A percentile compares a stretch with the other conserved stretches of the same genome.
These are phyloP conservation scores for Candida pseudofarinosa DNA, from an alignment of 805 yeast species.

Conservation along the genomic window DNA sequence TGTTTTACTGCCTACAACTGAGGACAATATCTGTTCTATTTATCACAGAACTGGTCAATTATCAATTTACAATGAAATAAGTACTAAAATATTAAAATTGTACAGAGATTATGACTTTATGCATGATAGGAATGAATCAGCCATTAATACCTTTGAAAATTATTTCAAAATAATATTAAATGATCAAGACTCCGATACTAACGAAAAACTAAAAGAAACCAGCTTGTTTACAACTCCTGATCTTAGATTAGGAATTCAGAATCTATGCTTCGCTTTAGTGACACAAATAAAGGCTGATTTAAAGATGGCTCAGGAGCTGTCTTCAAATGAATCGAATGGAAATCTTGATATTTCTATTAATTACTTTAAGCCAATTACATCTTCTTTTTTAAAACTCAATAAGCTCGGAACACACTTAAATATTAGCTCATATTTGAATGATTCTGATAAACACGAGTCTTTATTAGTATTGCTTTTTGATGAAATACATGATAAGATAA, in stretches of 20 bases:
- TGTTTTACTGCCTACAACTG: conserved; percentile 13
- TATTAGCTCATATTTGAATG: conserved; percentile 17
- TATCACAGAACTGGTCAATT: conserved; percentile 22
- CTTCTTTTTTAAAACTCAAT: conserved; percentile 20
- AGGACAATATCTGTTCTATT: conserved; percentile 16
- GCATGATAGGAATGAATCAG: neutral
- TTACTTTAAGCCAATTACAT: conserved; percentile 10
- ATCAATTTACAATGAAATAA: conserved; percentile 24
- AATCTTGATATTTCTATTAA: conserved; percentile 14
- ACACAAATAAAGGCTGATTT: conserved; percentile 15
- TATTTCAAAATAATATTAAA: conserved; percentile 11
- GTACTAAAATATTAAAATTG: conserved; percentile 19
- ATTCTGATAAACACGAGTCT: neutral
- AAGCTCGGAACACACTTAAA: conserved; percentile 23
- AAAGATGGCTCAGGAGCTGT: conserved; percentile 1
- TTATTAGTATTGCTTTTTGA: conserved; percentile 1
- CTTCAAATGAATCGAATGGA: conserved; percentile 7
- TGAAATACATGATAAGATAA: conserved; percentile 17
- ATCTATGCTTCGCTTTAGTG: conserved; percentile 20
- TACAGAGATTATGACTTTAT: conserved; percentile 12
- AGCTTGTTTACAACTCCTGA: conserved; percentile 15
- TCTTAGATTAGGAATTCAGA: conserved; percentile 21
- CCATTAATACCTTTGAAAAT: conserved; percentile 10
- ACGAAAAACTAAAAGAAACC: neutral
- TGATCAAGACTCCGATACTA: conserved; percentile 6